Base-by-base conservation (phyloP, 2,329 filamentous ascomycete genomes). In the Fusarium tanahbumbuense region DNA sequence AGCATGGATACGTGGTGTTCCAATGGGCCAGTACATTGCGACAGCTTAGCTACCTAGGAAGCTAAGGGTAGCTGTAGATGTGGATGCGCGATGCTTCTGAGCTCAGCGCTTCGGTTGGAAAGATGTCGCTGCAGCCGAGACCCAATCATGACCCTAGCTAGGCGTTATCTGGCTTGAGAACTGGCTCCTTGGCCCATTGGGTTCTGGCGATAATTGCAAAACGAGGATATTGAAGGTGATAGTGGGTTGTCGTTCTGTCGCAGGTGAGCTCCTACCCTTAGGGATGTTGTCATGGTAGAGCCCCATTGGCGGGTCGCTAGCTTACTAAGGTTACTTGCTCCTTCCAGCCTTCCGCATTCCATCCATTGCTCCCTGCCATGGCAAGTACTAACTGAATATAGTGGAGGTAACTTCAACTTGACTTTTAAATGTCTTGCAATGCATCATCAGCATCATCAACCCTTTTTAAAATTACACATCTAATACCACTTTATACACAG, bases 21-120 rank as follows among this genome's bases (percentile, higher is more conserved):
- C 93, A 80, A 94, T 88, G 77, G 93, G 93, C 93, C 93, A 97
- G 87, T 97, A 97, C 93, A 96, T 97, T 85, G 83, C 85, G 78
- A 62, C 67, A 64, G 71, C 68, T 69, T 71, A 71, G 68, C 73
- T 71, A 71, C 67, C 73, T 71, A 72, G 68, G 73, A 71, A 75
- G 72, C 68, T 65, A 64, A 64, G 60, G 67, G 68, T 44, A 64
- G 57, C 61, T 49, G 48, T 42, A 60, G 55, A 27, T 60, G 54
- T 60, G 55, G 68, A 55, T 68, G 58, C 62, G 73, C 65, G 59
- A 64, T 68, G 55, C 70, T 71, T 67, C 37, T 37, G 60, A 53
- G 58, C 56, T 50, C 34, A 48, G 68, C 68, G 59, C 68, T 68
- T 65, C 40, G 55, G 50, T 42, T 37, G 42, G 48, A 57, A 56